phyloP scores from a whole-genome alignment of 2,329 filamentous ascomycete species.

The Alternaria postmessia region DNA sequence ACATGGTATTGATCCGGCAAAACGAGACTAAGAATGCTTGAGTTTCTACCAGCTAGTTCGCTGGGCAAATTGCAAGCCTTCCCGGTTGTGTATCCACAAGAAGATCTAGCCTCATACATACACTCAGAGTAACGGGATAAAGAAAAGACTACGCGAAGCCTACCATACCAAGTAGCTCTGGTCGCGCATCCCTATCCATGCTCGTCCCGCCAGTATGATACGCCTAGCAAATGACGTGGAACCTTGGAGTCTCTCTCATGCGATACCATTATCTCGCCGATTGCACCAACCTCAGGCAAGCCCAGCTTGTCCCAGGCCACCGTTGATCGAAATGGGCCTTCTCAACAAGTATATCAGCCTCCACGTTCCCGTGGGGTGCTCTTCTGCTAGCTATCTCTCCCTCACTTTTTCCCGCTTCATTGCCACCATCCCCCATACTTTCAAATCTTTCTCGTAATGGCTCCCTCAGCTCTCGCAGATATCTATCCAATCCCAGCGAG shows the following conservation, averaged over 20 bases:
- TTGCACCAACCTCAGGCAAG: slow-evolving; percentile 45
- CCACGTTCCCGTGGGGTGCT: slow-evolving; percentile 50
- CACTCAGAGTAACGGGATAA: slow-evolving; percentile 44
- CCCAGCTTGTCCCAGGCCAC: slow-evolving; percentile 38
- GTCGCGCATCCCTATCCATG: slow-evolving; percentile 47
- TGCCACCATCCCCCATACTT: slow-evolving; percentile 27
- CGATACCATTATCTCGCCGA: slow-evolving; percentile 49
- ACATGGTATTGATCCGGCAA: slow-evolving; percentile 43
- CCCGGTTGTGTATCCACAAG: slow-evolving; percentile 34
- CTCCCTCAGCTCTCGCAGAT: slow-evolving; percentile 51
- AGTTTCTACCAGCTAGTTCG: slow-evolving; percentile 22
- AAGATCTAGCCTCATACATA: slow-evolving; percentile 46
- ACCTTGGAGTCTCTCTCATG: slow-evolving; percentile 38
- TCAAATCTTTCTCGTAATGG: slow-evolving; percentile 48
- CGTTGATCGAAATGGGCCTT: slow-evolving; percentile 37
- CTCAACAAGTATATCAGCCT: slow-evolving; percentile 50
- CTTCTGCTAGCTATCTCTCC: slow-evolving; percentile 38
- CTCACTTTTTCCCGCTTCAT: slow-evolving; percentile 31
- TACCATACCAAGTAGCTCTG: slow-evolving; percentile 37
- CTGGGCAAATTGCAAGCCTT: slow-evolving; percentile 27
- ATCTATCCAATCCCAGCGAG: slow-evolving; percentile 50
- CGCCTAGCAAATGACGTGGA: slow-evolving; percentile 51
- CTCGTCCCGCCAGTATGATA: slow-evolving; percentile 47
- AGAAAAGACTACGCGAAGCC: slow-evolving; percentile 46
- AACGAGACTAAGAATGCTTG: slow-evolving; percentile 32